Evolutionary conservation across 2,329 filamentous ascomycete genomes (phyloP).

Genomic region (Myriosclerotinia curreyana): DNA sequence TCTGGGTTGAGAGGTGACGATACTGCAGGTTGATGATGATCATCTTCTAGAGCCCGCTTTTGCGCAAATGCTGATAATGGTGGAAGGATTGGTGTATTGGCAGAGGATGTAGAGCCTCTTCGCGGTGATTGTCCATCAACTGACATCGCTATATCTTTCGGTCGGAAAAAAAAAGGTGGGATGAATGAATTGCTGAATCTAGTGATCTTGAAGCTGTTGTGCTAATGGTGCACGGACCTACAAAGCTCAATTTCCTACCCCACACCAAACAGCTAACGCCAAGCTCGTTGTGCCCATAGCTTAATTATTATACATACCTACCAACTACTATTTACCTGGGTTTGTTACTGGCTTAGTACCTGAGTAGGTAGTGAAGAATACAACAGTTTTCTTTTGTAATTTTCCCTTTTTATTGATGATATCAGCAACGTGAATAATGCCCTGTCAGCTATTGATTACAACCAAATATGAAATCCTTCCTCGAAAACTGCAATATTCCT

Average conservation of each 20-base stretch:
- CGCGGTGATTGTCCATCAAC: constrained; percentile 19
- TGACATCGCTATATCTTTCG: constrained; percentile 11
- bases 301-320: no score
- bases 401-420: neutral
- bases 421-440: neutral
- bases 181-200: constrained; percentile 5
- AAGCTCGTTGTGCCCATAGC: neutral
- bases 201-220: constrained; percentile 10
- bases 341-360: no score
- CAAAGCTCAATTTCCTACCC: neutral
- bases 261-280: neutral
- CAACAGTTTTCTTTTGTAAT: neutral
- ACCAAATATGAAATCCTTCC: constrained; percentile 5
- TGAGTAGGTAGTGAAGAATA: no score
- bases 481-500: neutral
- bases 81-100: constrained; percentile 42
- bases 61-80: constrained; percentile 52
- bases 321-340: no score
- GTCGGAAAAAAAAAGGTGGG: neutral
- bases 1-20: constrained; percentile 74
- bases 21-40: constrained; percentile 67
- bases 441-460: neutral
- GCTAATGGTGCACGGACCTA: constrained; percentile 1
- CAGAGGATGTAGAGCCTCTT: constrained; percentile 16
- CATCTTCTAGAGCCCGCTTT: constrained; percentile 66